Percentiles rank a stretch among this genome's conserved stretches.
These are phyloP conservation scores for baker's yeast (Saccharomyces cerevisiae) DNA, from an alignment of 805 yeast species.

Conservation along the genomic window DNA sequence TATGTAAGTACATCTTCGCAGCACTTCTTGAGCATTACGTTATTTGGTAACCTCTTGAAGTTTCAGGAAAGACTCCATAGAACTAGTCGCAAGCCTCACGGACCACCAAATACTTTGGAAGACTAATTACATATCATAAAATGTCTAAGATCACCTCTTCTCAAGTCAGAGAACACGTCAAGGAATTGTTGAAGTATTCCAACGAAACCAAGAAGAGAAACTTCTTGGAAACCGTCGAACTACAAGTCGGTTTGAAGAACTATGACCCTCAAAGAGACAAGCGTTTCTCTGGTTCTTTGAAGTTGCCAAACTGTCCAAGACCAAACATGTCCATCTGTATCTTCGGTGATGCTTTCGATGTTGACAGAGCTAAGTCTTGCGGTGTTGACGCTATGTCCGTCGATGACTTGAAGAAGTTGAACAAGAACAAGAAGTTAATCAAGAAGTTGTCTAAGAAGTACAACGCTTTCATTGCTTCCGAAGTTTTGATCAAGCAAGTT, in stretches of 20 bases:
- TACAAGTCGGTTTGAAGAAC: slow-evolving; percentile 99
- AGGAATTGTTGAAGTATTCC: slow-evolving; percentile 83
- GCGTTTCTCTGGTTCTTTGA: slow-evolving; percentile 99
- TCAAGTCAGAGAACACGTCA: slow-evolving; percentile 95
- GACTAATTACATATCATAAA: slow-evolving; percentile 37
- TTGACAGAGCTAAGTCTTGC: slow-evolving; percentile 98
- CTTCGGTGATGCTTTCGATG: slow-evolving; percentile 99
- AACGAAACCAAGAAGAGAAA: slow-evolving; percentile 98
- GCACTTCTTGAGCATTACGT: neutral
- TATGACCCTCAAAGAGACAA: slow-evolving; percentile 99
- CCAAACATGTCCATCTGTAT: slow-evolving; percentile 99
- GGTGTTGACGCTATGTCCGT: slow-evolving; percentile 99
- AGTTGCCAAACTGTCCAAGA: slow-evolving; percentile 98
- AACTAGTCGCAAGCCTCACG: slow-evolving; percentile 42
- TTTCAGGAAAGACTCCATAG: neutral
- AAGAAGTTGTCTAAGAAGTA: slow-evolving; percentile 99
- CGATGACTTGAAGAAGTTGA: slow-evolving; percentile 98
- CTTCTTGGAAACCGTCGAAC: slow-evolving; percentile 99
- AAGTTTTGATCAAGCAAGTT: slow-evolving; percentile 97
- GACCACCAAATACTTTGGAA: slow-evolving; percentile 66
- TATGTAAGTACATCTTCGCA: neutral
- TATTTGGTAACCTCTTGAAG: neutral
- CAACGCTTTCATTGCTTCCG: slow-evolving; percentile 99
- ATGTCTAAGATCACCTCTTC: slow-evolving; percentile 88
- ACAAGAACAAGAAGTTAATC: slow-evolving; percentile 99